A percentile compares a stretch with the other conserved stretches of the same genome.
These are phyloP conservation scores for Kwoniella pini DNA, from an alignment of 768 basidiomycete species.

Conservation along the genomic window DNA sequence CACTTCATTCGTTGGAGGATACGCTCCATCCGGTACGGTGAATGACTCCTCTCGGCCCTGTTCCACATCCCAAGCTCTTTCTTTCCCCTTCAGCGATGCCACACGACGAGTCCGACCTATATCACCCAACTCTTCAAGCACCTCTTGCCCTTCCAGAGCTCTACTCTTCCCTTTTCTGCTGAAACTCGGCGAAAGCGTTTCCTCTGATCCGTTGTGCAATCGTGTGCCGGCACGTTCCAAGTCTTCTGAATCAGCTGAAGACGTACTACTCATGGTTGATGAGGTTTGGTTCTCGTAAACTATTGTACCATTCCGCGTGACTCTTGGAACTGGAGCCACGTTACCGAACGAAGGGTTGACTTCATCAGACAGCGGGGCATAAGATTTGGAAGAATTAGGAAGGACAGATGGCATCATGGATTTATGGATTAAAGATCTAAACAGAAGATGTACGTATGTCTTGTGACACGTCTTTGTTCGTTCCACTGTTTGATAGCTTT, in stretches of 20 bases:
- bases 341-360: slow-evolving; percentile 36
- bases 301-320: slow-evolving; percentile 36
- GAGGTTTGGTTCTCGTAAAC: slow-evolving; percentile 26
- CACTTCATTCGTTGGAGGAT: slow-evolving; percentile 41
- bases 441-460: no score
- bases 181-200: slow-evolving; percentile 21
- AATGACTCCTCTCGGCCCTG: slow-evolving; percentile 24
- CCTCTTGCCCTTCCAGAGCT: slow-evolving; percentile 9
- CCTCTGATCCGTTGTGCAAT: slow-evolving; percentile 22
- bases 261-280: slow-evolving; percentile 13
- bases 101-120: slow-evolving; percentile 12
- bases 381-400: slow-evolving; percentile 17
- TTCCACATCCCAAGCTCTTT: slow-evolving; percentile 37
- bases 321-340: slow-evolving; percentile 28
- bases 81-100: slow-evolving; percentile 23
- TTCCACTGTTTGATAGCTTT: no score
- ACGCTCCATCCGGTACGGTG: slow-evolving; percentile 12
- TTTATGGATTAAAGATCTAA: not conserved
- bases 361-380: slow-evolving; percentile 41
- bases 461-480: not conserved
- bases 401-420: slow-evolving; percentile 33
- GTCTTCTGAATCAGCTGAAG: slow-evolving; percentile 22
- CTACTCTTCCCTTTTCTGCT: slow-evolving; percentile 23
- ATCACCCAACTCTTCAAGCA: slow-evolving; percentile 11
- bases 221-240: slow-evolving; percentile 9